Base-by-base conservation (phyloP, 2,329 filamentous ascomycete genomes). In the Thelonectria olida region DNA sequence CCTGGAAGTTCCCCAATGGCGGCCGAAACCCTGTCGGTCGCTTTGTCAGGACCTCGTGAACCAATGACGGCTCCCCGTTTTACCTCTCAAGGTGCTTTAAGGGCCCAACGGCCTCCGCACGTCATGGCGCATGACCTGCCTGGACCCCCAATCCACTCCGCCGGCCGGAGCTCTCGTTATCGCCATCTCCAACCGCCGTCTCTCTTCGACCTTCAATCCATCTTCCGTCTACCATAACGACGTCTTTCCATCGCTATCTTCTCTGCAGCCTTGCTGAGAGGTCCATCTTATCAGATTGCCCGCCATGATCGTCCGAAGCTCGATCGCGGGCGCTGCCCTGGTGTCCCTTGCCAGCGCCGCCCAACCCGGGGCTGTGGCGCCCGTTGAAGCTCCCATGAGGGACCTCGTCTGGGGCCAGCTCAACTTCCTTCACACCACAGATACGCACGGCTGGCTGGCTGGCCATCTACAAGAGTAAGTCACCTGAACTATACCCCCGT, bases 381-480 rank as follows among this genome's bases (percentile, higher is more conserved):
- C 96, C 7, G 85, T 95, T 61, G 85, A 88, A 58, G 93, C 91
- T 56, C 94, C 93, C 45, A 87, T 98, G 78, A 90, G 95, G 72
- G 86, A 93, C 68, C 84, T 99, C 54, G 86, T 88, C 70, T 97
- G 94, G 92, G 94, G 92, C n/a, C 90, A 97, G 75, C 85, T 98
- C 73, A 98, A 98, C 82, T 96, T 97, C 76, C 80, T 99, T n/a
- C 94, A 97, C 74, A 98, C 96, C 1, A 98, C 96, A 39, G 92
- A 98, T 75, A 96, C 92, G 5, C 96, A 98, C 79, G 95, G 96
- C 71, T 99, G 96, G 96, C 90, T 96, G 74, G 93, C 88, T 9
- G 96, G 96, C 1, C 96, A 99, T 82, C 80, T 98, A 5, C 90
- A 94, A 81, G 96, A 99, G 90, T 93, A 81, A 73, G 85, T 38